Evolutionary conservation across 169 alveolate species (phyloP), one percentile per base, ranked within the genome.

Genomic region (Eimeria maxima): DNA sequence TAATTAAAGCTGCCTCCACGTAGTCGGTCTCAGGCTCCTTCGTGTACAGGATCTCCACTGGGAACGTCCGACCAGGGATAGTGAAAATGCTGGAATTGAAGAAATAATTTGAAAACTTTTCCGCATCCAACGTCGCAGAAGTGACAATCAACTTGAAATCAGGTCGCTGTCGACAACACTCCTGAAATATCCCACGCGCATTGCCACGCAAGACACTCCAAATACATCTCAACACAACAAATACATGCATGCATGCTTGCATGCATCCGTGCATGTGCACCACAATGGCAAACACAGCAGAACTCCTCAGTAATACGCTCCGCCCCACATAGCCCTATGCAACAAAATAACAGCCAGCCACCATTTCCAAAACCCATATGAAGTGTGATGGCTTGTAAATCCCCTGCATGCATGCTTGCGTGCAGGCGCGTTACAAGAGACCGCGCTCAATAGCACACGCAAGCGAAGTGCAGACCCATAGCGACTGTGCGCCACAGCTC

Each of bases 11-110:
- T 5, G 99, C 99, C 93, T 99, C 99, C 73, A 99, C 97, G 96
- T 99, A 99, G 96, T 99, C 99, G 76, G 98, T 98, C 98, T 99
- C 99, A 7, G 99, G 99, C 86, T 99, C 99, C 96, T 98, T 99
- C 7, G 99, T 98, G 96, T 99, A 99, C 60, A 98, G 74, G 5
- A 97, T 97, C 97, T 99, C 99, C 16, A 99, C 99, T 6, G 99
- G 99, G 96, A 98, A 99, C 42, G 99, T 99, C 78, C 99, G 97
- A 67, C 99, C 99, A 0, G 99, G 99, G 84, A 99, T 99, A 78
- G 99, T 98, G 97, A 99, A 99, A 60, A 99, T 99, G 45, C 99
- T 99, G 16, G 99, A 98, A 94, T 99, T 99, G 97, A 98, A 97
- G 96, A 99, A 99, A 97, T 99, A 99, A 47, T 98, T 97, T 4